Evolutionary conservation across 2,329 filamentous ascomycete genomes (phyloP).

Genomic region (Colletotrichum sp.): DNA sequence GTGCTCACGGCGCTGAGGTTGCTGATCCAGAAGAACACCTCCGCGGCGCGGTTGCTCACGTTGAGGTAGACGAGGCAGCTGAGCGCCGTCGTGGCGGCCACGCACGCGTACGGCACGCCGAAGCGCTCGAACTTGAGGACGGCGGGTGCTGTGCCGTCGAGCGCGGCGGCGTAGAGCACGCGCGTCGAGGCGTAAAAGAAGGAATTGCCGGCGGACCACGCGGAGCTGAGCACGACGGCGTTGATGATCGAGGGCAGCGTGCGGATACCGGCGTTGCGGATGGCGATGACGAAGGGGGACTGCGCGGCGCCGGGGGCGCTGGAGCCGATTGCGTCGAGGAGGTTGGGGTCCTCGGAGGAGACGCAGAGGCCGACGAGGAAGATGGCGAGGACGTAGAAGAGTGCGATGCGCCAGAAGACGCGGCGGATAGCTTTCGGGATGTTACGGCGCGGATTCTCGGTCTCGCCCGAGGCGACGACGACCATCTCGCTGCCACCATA

Average conservation of each 20-base stretch:
- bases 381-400: constrained; percentile 58
- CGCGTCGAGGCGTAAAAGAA: constrained; percentile 65
- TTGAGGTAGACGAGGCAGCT: constrained; percentile 69
- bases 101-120: constrained; percentile 13
- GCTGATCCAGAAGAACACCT: constrained; percentile 53
- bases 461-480: constrained; percentile 57
- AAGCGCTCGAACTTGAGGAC: constrained; percentile 59
- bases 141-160: constrained; percentile 62
- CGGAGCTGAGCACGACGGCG: constrained; percentile 75
- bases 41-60: constrained; percentile 50
- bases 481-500: constrained; percentile 57
- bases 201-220: constrained; percentile 73
- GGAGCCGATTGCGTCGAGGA: constrained; percentile 33
- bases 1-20: constrained; percentile 71
- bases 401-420: constrained; percentile 58
- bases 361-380: constrained; percentile 58
- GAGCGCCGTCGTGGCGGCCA: constrained; percentile 56
- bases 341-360: constrained; percentile 43
- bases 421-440: constrained; percentile 58
- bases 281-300: constrained; percentile 61
- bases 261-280: constrained; percentile 68
- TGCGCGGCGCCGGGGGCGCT: constrained; percentile 8
- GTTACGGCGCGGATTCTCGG: constrained; percentile 49
- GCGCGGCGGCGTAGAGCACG: constrained; percentile 63
- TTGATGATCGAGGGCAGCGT: constrained; percentile 77